These are phyloP conservation scores for Knoxdaviesia capensis DNA, from an alignment of 2,329 filamentous ascomycete genomes.

Conservation along the genomic window DNA sequence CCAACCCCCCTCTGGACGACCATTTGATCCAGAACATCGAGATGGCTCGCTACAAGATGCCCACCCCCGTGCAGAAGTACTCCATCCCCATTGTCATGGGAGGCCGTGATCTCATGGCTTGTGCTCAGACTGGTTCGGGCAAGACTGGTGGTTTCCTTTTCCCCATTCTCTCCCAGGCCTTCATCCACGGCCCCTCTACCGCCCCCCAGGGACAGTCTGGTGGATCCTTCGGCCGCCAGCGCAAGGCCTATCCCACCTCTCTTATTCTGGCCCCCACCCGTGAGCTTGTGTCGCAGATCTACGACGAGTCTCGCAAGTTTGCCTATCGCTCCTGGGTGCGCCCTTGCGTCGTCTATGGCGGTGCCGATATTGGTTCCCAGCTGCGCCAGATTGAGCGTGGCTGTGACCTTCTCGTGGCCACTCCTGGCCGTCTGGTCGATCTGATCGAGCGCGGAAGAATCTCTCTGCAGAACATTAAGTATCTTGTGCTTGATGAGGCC, in stretches of 20 bases:
- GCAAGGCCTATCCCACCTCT: conserved; percentile 94
- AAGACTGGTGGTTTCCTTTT: conserved; percentile 99
- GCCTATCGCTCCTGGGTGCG: conserved; percentile 98
- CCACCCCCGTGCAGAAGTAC: conserved; percentile 97
- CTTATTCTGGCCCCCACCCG: conserved; percentile 91
- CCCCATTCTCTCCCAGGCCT: conserved; percentile 95
- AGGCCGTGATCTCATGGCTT: conserved; percentile 96
- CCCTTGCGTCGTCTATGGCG: conserved; percentile 95
- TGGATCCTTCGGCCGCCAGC: conserved; percentile 70
- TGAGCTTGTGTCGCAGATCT: conserved; percentile 97
- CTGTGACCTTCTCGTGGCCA: conserved; percentile 92
- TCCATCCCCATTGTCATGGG: conserved; percentile 98
- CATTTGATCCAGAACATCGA: conserved; percentile 87
- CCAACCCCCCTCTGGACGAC: conserved; percentile 85
- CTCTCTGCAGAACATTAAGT: conserved; percentile 96
- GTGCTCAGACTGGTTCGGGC: conserved; percentile 97
- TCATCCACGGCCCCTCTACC: conserved; percentile 65
- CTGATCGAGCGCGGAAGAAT: conserved; percentile 97
- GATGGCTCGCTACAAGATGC: conserved; percentile 82
- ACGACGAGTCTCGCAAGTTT: conserved; percentile 93
- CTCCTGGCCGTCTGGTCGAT: conserved; percentile 90
- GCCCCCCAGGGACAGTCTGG: conserved; percentile 42
- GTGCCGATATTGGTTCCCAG: conserved; percentile 95
- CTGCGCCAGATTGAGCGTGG: conserved; percentile 94
- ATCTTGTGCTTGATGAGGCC: conserved; percentile 94